Percentiles rank a stretch among this genome's conserved stretches.
Conservation (phyloP, 768 basidiomycete genomes). For the Naganishia friedmannii region DNA sequence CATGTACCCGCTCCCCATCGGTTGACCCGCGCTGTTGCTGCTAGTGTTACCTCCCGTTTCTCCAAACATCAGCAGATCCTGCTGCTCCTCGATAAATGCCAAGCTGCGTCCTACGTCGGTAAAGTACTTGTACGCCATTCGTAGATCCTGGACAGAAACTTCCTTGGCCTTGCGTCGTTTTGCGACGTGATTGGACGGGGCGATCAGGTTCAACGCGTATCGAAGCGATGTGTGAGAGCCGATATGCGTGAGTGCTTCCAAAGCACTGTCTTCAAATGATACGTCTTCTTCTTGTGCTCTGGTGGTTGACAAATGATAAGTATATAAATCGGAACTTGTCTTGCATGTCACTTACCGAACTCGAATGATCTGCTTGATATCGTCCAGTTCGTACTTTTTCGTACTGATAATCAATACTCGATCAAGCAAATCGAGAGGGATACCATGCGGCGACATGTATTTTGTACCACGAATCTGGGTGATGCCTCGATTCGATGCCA, state of each 20-base stretch:
- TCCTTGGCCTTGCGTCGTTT: conserved; percentile 70
- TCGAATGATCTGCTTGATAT: conserved; percentile 85
- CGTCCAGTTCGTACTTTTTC: conserved; percentile 73
- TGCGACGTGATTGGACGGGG: conserved; percentile 81
- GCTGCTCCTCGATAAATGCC: conserved; percentile 50
- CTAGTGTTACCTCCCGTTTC: conserved; percentile 38
- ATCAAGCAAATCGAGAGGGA: conserved; percentile 91
- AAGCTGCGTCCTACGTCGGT: conserved; percentile 49
- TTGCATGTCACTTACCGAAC: conserved; percentile 65
- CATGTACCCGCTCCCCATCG: conserved; percentile 14
- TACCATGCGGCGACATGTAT: conserved; percentile 88
- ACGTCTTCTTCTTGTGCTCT: conserved; percentile 97
- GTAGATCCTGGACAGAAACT: conserved; percentile 81
- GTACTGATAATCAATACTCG: conserved; percentile 95
- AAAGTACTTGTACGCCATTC: conserved; percentile 66
- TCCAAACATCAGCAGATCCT: conserved; percentile 52
- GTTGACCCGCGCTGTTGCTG: conserved; percentile 19
- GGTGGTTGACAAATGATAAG: conserved; percentile 16
- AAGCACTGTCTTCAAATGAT: conserved; percentile 67
- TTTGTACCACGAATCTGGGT: conserved; percentile 91
- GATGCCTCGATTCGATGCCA: conserved; percentile 97
- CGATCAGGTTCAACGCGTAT: conserved; percentile 91
- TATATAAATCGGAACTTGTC: not conserved
- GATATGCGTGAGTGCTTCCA: conserved; percentile 80
- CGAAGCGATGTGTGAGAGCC: conserved; percentile 84